Conservation (phyloP, 2,329 filamentous ascomycete species). For the Stachybotrys elegans region DNA sequence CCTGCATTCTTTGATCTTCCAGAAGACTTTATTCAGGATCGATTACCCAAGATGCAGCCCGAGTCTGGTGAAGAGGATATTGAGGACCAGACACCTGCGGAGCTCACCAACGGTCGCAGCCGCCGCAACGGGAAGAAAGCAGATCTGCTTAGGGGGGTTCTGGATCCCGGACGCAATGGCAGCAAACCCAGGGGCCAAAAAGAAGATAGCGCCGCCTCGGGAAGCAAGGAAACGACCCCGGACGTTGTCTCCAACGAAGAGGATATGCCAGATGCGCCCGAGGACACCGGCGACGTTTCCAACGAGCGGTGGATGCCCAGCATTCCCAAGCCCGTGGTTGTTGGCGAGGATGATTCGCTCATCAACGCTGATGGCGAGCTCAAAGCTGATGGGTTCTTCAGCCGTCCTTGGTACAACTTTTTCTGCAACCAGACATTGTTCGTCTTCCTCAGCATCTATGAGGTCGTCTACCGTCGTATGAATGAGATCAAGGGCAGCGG, state of each 20-base stretch:
- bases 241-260: conserved; percentile 78
- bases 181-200: conserved; percentile 68
- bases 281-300: conserved; percentile 60
- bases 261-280: conserved; percentile 59
- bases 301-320: conserved; percentile 62
- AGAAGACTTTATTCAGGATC: conserved; percentile 62
- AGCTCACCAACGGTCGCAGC: conserved; percentile 62
- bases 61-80: conserved; percentile 71
- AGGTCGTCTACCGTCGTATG: conserved; percentile 83
- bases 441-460: conserved; percentile 91
- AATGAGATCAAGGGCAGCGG: conserved; percentile 78
- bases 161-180: conserved; percentile 71
- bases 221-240: conserved; percentile 84
- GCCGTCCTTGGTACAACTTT: conserved; percentile 77
- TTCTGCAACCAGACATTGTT: conserved; percentile 90
- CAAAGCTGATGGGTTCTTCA: conserved; percentile 76
- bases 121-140: conserved; percentile 72
- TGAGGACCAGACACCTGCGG: conserved; percentile 67
- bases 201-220: conserved; percentile 71
- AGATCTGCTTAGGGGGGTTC: conserved; percentile 77
- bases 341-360: conserved; percentile 46
- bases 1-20: conserved; percentile 72
- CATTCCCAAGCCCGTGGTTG: conserved; percentile 51
- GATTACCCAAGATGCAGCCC: conserved; percentile 63
- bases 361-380: conserved; percentile 57